Percentiles rank a stretch among this genome's conserved stretches.
Conservation (phyloP, 1,284 basidiomycete genomes). For the Sphagnurus paluster region DNA sequence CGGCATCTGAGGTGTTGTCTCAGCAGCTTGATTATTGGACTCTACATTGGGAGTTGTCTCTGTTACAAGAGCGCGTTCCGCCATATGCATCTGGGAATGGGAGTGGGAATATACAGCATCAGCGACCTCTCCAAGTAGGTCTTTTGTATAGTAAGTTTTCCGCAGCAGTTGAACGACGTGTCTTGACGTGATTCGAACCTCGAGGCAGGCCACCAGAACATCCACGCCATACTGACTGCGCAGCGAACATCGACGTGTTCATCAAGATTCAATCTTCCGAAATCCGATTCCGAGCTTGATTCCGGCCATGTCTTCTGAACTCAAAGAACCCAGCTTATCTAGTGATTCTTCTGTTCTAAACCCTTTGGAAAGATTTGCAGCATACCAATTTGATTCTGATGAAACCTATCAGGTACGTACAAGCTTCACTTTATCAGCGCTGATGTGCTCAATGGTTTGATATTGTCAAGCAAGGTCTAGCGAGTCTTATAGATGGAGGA, state of each 20-base stretch:
- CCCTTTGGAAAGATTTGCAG: constrained; percentile 35
- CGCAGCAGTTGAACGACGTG: not conserved
- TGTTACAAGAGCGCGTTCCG: no score
- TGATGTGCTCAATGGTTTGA: constrained; percentile 4
- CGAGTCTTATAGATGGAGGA: constrained; percentile 49
- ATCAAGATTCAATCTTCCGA: not conserved
- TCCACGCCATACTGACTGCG: not conserved
- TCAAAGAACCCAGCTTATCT: not conserved
- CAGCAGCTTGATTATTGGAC: no score
- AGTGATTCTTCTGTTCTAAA: not conserved
- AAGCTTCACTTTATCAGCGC: not conserved
- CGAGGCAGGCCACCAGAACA: no score
- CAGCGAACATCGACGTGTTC: not conserved
- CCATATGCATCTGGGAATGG: no score
- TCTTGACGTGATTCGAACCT: not conserved
- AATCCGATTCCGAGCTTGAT: constrained; percentile 2
- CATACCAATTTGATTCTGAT: constrained; percentile 56
- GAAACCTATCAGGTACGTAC: constrained; percentile 54
- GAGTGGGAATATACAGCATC: no score
- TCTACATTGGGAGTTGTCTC: no score
- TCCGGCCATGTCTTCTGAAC: constrained; percentile 2
- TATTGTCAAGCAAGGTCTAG: constrained; percentile 59
- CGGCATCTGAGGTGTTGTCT: no score
- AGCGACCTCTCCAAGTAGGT: no score
- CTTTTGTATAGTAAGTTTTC: no score